Conservation (phyloP, 1,284 basidiomycete species). For the Afroboletus lepidellus region DNA sequence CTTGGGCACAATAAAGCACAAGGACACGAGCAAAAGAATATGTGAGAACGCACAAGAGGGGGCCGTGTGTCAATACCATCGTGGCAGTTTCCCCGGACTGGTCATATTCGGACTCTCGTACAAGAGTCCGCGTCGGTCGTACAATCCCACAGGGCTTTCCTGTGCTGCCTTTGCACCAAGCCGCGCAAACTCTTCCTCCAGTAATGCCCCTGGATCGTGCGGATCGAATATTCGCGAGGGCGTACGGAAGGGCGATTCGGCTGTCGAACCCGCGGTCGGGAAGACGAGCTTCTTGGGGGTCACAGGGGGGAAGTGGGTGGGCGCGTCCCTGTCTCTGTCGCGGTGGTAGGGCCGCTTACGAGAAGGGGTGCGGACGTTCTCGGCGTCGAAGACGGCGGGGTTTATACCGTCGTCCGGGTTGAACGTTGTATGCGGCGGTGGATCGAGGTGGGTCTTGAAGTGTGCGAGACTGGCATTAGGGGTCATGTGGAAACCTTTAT, state of each 20-base stretch:
- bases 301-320: conserved; percentile 42
- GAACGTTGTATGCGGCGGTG: conserved; percentile 48
- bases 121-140: conserved; percentile 47
- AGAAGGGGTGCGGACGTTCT: conserved; percentile 52
- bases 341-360: conserved; percentile 43
- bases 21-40: neutral
- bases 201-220: conserved; percentile 59
- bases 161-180: conserved; percentile 41
- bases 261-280: conserved; percentile 31
- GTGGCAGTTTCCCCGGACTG: conserved; percentile 47
- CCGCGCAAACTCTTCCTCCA: conserved; percentile 65
- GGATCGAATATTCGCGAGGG: conserved; percentile 61
- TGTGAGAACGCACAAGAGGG: neutral
- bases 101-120: conserved; percentile 58
- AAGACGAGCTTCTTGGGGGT: conserved; percentile 59
- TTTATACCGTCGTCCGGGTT: conserved; percentile 37
- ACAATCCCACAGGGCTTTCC: conserved; percentile 61
- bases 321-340: conserved; percentile 27
- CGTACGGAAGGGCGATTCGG: conserved; percentile 58
- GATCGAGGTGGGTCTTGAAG: conserved; percentile 62
- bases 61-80: conserved; percentile 44
- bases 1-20: neutral
- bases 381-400: conserved; percentile 38
- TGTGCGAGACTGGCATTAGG: conserved; percentile 60
- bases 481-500: conserved; percentile 65